Evolutionary conservation across 805 yeast genomes (phyloP).

Genomic region (Yarrowia sp.): DNA sequence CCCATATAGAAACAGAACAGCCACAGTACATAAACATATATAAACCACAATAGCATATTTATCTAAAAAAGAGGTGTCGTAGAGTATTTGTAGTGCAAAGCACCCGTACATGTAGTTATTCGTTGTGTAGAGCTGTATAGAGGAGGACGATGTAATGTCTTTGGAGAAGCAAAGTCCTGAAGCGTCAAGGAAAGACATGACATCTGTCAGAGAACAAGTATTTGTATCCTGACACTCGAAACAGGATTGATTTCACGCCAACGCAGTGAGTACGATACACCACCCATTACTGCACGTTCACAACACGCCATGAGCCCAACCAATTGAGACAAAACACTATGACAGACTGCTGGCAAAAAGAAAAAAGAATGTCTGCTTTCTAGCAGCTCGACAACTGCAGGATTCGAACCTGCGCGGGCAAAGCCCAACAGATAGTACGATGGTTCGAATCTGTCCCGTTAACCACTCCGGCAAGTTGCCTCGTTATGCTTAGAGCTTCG

Average conservation of each 20-base stretch:
- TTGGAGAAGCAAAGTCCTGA: no score
- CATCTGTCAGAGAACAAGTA: no score
- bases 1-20: neutral
- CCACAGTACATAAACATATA: constrained; percentile 12
- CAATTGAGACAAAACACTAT: neutral
- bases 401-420: constrained; percentile 51
- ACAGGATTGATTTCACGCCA: no score
- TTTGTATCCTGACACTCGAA: no score
- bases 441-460: constrained; percentile 37
- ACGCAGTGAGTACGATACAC: no score
- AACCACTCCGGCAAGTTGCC: constrained; percentile 39
- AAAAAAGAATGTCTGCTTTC: neutral
- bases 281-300: no score
- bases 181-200: no score
- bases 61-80: neutral
- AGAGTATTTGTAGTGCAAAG: no score
- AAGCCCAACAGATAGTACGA: constrained; percentile 44
- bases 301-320: neutral
- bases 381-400: constrained; percentile 47
- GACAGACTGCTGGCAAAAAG: neutral
- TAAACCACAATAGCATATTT: constrained; percentile 22
- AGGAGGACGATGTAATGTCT: no score
- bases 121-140: no score
- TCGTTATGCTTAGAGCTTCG: neutral
- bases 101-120: no score